phyloP scores from a whole-genome alignment of 345 rosid species.

The Boechera stricta region DNA sequence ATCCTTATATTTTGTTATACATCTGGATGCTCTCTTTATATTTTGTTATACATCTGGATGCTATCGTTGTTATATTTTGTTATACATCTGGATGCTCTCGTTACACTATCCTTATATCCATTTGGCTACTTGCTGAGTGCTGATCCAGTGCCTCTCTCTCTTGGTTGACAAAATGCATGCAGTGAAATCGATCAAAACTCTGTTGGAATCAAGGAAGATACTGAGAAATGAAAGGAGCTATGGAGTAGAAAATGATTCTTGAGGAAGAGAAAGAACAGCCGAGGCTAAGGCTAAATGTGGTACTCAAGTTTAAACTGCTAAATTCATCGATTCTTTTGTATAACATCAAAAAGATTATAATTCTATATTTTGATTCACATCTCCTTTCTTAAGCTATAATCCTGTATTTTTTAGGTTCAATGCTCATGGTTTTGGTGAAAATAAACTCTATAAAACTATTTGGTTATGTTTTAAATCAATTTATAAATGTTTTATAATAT shows the following conservation, averaged over 20 bases:
- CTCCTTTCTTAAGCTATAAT: too few species aligned
- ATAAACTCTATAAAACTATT: too few species aligned
- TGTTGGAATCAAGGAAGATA: conserved; percentile 69
- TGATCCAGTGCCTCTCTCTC: conserved; percentile 14
- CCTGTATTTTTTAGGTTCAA: too few species aligned
- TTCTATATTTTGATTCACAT: too few species aligned
- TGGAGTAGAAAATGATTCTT: conserved; percentile 69
- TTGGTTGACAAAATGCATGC: conserved; percentile 34
- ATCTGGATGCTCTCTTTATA: too few species aligned
- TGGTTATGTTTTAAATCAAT: too few species aligned
- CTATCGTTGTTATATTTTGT: too few species aligned
- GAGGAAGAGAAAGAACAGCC: conserved; percentile 72
- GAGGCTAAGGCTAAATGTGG: conserved; percentile 19
- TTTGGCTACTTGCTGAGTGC: background rate
- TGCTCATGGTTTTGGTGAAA: too few species aligned
- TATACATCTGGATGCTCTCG: background rate
- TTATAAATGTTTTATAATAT: too few species aligned
- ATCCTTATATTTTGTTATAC: background rate
- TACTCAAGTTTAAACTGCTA: conserved; percentile 1
- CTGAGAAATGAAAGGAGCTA: conserved; percentile 72
- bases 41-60: accelerated
- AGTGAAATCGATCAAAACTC: conserved; percentile 88
- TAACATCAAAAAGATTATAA: too few species aligned
- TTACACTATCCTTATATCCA: background rate
- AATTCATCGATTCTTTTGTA: background rate